These are phyloP conservation scores for Biscogniauxia mediterranea DNA, from an alignment of 2,329 filamentous ascomycete species.

Conservation along the genomic window DNA sequence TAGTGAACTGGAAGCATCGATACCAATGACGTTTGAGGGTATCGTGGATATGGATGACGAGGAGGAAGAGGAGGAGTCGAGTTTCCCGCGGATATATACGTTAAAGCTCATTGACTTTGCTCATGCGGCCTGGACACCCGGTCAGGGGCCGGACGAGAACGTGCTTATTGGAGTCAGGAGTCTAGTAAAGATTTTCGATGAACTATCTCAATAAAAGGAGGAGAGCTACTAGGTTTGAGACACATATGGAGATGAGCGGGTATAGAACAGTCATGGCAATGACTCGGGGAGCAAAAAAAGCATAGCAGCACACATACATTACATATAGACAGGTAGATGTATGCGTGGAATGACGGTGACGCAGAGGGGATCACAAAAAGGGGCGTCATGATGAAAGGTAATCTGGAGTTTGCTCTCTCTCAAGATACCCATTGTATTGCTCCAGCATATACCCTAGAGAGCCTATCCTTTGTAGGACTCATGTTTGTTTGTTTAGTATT, in stretches of 20 bases:
- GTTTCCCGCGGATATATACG: slow-evolving; percentile 58
- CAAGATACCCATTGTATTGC: slow-evolving; percentile 28
- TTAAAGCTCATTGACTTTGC: slow-evolving; percentile 97
- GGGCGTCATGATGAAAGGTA: slow-evolving; percentile 20
- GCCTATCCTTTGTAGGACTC: slow-evolving; percentile 12
- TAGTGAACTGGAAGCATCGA: slow-evolving; percentile 15
- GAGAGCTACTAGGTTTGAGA: not conserved
- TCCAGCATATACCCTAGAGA: slow-evolving; percentile 16
- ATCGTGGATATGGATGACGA: slow-evolving; percentile 32
- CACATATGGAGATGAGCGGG: not conserved
- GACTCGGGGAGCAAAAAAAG: not conserved
- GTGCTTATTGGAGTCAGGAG: slow-evolving; percentile 70
- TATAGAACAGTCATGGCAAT: not conserved
- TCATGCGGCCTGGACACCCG: slow-evolving; percentile 81
- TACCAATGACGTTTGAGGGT: not conserved
- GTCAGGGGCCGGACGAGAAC: slow-evolving; percentile 84
- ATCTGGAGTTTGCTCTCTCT: slow-evolving; percentile 22
- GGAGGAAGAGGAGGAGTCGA: slow-evolving; percentile 55
- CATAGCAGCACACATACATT: slow-evolving; percentile 6
- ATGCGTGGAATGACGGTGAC: slow-evolving; percentile 8
- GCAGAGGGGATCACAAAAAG: slow-evolving; percentile 7
- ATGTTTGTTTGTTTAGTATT: slow-evolving; percentile 11
- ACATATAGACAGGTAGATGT: slow-evolving; percentile 9
- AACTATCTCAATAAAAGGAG: slow-evolving; percentile 46
- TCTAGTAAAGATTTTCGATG: slow-evolving; percentile 67